These are phyloP conservation scores for Lathyrus sativus DNA, from an alignment of 306 rosid species.

Conservation along the genomic window DNA sequence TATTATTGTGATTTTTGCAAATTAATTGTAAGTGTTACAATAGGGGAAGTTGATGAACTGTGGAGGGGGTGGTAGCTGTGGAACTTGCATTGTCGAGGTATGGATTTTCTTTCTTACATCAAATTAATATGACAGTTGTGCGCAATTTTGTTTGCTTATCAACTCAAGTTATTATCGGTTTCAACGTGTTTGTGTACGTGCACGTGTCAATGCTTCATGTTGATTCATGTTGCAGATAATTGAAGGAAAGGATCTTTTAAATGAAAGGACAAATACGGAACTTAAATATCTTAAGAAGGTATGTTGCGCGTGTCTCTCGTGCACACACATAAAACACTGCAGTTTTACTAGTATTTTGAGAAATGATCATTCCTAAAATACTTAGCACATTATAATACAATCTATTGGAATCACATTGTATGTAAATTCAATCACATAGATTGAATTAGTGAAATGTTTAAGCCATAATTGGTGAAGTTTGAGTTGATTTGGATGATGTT, in stretches of 20 bases:
- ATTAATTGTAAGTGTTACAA: constrained; percentile 10
- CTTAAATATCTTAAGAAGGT: constrained; percentile 84
- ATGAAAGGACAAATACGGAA: constrained; percentile 91
- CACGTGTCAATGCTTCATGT: not conserved
- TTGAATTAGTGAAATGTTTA: not conserved
- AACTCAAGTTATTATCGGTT: too few relatives aligned
- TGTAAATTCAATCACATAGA: not conserved
- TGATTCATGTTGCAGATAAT: constrained; percentile 58
- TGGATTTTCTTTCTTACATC: not conserved
- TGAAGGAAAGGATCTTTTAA: constrained; percentile 77
- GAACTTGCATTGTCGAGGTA: constrained; percentile 89
- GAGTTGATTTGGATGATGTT: not conserved
- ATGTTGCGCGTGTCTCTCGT: constrained; percentile 32
- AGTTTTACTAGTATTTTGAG: not conserved
- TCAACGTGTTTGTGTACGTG: too few relatives aligned
- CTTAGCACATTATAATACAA: not conserved
- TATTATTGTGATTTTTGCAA: not conserved
- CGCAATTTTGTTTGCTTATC: too few relatives aligned
- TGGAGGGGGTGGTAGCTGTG: constrained; percentile 93
- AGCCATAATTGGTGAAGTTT: not conserved
- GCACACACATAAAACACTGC: not conserved
- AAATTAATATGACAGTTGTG: not conserved
- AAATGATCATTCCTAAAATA: too few relatives aligned
- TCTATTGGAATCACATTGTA: not conserved
- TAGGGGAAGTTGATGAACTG: constrained; percentile 97